Percentiles rank a stretch among this genome's conserved stretches.
Conservation (phyloP, 1,284 basidiomycete species). For the Ganoderma resinaceum region DNA sequence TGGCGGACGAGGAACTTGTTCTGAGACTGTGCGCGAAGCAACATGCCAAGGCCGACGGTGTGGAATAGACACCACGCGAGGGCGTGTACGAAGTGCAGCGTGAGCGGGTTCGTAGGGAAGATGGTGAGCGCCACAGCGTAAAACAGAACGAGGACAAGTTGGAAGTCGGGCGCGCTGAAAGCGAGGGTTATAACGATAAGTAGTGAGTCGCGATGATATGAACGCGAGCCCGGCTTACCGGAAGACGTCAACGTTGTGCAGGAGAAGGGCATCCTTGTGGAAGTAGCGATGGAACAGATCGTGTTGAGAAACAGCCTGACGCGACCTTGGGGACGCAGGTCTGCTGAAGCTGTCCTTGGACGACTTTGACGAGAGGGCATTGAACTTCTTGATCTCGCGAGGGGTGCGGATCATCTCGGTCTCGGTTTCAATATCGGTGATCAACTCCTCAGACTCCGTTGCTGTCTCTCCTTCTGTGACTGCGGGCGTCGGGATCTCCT, state of each 20-base stretch:
- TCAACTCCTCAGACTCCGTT: constrained; percentile 66
- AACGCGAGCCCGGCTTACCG: constrained; percentile 57
- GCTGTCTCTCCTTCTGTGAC: constrained; percentile 77
- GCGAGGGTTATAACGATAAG: neutral
- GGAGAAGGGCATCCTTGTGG: constrained; percentile 84
- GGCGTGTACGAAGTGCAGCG: constrained; percentile 84
- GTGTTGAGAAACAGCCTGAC: constrained; percentile 66
- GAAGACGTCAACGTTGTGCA: constrained; percentile 86
- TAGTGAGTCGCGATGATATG: constrained; percentile 10
- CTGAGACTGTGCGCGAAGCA: constrained; percentile 86
- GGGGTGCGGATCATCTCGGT: constrained; percentile 36
- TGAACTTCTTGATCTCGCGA: neutral
- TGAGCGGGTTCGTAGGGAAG: constrained; percentile 52
- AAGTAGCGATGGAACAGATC: constrained; percentile 93
- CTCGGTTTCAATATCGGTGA: constrained; percentile 74
- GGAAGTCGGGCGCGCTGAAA: constrained; percentile 69
- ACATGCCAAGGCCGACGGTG: constrained; percentile 85
- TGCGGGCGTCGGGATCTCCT: constrained; percentile 60
- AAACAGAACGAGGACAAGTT: constrained; percentile 57
- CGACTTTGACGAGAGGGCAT: constrained; percentile 15
- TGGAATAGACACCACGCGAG: constrained; percentile 90
- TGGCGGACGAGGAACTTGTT: constrained; percentile 93
- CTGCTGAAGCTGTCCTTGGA: constrained; percentile 15
- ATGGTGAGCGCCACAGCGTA: constrained; percentile 36
- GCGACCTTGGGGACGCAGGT: constrained; percentile 24